Conservation (phyloP, 2,329 filamentous ascomycete species). For the Exophiala lecanii-corni region DNA sequence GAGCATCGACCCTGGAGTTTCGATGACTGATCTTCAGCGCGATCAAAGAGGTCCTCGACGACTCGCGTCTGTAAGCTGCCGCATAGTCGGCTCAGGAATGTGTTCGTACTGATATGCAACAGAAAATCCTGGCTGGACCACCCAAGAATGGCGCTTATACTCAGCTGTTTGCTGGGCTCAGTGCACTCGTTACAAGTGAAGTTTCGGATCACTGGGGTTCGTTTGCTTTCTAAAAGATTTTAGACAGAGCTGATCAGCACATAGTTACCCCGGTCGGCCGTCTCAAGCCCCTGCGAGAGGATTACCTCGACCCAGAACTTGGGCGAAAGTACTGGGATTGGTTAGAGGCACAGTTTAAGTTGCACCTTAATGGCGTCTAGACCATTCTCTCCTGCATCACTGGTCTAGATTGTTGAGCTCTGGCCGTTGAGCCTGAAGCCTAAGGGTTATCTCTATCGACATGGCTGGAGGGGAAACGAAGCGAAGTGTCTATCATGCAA, state of each 20-base stretch:
- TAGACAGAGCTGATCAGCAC: too few relatives aligned
- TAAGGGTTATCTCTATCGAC: too few relatives aligned
- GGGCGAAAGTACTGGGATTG: conserved; percentile 1
- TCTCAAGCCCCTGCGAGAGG: not conserved
- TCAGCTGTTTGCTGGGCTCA: conserved; percentile 44
- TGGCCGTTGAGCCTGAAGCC: too few relatives aligned
- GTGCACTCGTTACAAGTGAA: conserved; percentile 35
- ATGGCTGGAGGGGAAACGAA: too few relatives aligned
- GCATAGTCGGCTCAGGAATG: not conserved
- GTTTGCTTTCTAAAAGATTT: too few relatives aligned
- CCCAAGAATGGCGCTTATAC: conserved; percentile 45
- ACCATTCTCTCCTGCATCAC: too few relatives aligned
- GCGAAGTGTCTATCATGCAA: too few relatives aligned
- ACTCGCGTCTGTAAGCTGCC: not conserved
- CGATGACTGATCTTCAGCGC: not conserved
- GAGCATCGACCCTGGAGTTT: not conserved
- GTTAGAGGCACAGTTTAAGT: not conserved
- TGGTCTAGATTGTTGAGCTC: too few relatives aligned
- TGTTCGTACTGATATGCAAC: too few relatives aligned
- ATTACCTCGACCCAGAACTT: not conserved
- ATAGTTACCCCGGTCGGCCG: not conserved
- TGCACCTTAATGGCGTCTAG: not conserved
- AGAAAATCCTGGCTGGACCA: conserved; percentile 22
- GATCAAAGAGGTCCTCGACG: not conserved
- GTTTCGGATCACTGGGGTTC: conserved; percentile 29